Evolutionary conservation across 1,284 basidiomycete species (phyloP), one percentile per base, ranked within the genome.

Genomic region (Ceratobasidium sp.): DNA sequence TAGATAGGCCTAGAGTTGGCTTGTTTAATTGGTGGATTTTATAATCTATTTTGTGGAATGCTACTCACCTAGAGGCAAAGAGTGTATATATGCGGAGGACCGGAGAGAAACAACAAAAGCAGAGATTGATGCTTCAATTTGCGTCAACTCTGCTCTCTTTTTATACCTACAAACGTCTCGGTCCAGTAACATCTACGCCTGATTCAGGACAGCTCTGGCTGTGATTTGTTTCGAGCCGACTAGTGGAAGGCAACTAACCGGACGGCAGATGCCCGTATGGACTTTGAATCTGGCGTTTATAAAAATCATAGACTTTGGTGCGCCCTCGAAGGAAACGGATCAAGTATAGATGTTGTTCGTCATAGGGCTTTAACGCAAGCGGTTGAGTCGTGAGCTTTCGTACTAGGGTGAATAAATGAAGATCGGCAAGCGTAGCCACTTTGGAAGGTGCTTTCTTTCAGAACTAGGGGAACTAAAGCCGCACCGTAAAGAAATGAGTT

Each of bases 61-160:
- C 32, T 6, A 57, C 57, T 59, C 57, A 59, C 57, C 55, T 5
- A 59, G 21, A 59, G 57, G 57, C 57, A 59, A 57, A 59, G 57
- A 59, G 36, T n/a, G 57, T 26, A 36, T 6, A 14, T 41, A 18
- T 26, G 36, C 21, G 18, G 43, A 45, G 3, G 43, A 45, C 39
- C 41, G 30, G 57, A 41, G 57, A 41, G n/a, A 5, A 18, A 52
- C 21, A 39, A 21, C 16, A 21, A 59, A 18, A 41, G 28, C 36
- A 14, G 23, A 23, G n/a, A 26, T 21, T 41, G 57, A 59, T 59
- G 23, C 10, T 26, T 10, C 12, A 41, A 41, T 8, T 39, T 23
- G 21, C 12, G 3, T 59, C 57, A n/a, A 41, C 5, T 16, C 8
- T 26, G 23, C 23, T n/a, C 23, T 14, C 14, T 30, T 59, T 59